Base-by-base conservation (phyloP, 257 asterid genomes). In the Penstemon barbatus region DNA sequence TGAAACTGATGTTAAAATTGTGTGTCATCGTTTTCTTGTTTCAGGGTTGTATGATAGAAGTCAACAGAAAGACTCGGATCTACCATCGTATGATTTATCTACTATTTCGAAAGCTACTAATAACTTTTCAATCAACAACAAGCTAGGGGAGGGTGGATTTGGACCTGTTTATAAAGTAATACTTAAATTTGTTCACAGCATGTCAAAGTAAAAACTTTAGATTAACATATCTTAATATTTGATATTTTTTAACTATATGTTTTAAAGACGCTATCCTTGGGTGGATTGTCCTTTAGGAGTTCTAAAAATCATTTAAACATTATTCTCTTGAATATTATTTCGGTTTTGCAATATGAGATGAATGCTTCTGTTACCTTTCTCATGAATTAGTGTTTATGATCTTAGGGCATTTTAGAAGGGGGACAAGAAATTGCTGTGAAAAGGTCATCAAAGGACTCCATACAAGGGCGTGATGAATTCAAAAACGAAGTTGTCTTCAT, bases 401-500 rank as follows among this genome's bases (percentile, higher is more conserved):
- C 52, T 4, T 44, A 66, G 63, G 54, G 71, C 0, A 33, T 41
- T 33, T 53, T 41, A 13, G 60, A 66, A 53, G 52, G 44, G 11
- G 78, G 81, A 18, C 72, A 77, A 64, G 60, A 68, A 7, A 58
- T 77, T 40, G 81, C 78, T 13, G 65, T 77, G 41, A 77, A 77
- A 46, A 61, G 73, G 19, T 49, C 58, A 38, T 69, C 73, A n/a
- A 45, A 36, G 36, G 48, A 55, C 37, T 69, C 73, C 1, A 19
- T 13, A 6, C 73, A 69, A 36, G 73, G 73, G 4, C 33, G 45
- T 8, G 56, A 69, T 4, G 73, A 69, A 46, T 69, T 69, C 50
- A 57, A 69, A 60, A 69, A 45, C 9, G 66, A 69, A 69, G 66
- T 69, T 5, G 4, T 46, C 36, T 61, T 61, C 38, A 57, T 69